Base-by-base conservation (phyloP, 805 yeast genomes). In the Sugiyamaella qingdaonensis region DNA sequence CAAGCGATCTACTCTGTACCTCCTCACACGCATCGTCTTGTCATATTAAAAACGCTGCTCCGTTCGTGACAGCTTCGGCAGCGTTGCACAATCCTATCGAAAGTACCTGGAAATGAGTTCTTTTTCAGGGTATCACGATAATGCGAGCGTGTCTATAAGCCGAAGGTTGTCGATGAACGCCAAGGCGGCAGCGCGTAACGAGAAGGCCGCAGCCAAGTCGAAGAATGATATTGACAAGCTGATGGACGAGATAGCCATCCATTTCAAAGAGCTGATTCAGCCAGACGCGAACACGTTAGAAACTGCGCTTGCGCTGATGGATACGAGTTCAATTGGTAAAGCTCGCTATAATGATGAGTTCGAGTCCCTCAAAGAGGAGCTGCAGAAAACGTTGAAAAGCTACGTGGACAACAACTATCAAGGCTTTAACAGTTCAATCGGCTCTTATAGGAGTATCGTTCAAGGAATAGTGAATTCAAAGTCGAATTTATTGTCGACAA, bases 291-390 rank as follows among this genome's bases (percentile, higher is more conserved):
- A 89, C 64, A 95, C 96, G 1, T 76, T 94, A 45, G 97, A 89
- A 61, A 73, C 85, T 49, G 97, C 97, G 0, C 73, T 92, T 37
- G 82, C 91, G 1, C 73, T 94, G 53, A 73, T 90, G 62, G 97
- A 92, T 68, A 85, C 84, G 61, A 82, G 95, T 1, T 86, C 96
- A 0, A 94, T 90, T n/a, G 98, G 98, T 0, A 71, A 88, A 61
- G 95, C 96, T 0, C 85, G 84, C 61, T 80, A 84, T 55, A 75
- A 76, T 54, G 76, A 76, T 1, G 90, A 88, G 56, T 92, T 92
- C 60, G 73, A 76, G 42, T 77, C 78, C 46, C 68, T 89, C 44
- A 81, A 84, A 56, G 71, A 73, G 21, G 73, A 78, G 50, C 78
- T 91, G 10, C 79, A 83, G 13, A 65, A 65, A 14, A 78, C 82